These are phyloP conservation scores for Agaricus sinodeliciosus DNA, from an alignment of 768 basidiomycete species.

Conservation along the genomic window DNA sequence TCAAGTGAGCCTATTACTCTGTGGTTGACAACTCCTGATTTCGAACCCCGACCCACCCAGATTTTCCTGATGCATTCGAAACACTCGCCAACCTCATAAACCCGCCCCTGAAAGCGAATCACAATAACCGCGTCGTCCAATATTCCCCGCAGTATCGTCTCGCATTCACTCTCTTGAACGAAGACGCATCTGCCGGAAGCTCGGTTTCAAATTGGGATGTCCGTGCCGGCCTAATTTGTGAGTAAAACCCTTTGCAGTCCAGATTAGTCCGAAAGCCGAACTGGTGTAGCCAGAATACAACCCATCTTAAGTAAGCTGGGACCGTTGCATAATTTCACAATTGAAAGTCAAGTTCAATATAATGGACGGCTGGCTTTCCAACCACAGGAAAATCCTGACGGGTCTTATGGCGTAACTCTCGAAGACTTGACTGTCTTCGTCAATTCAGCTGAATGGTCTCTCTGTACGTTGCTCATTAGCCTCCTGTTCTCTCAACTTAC, in stretches of 20 bases:
- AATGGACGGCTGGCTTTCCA: conserved; percentile 85
- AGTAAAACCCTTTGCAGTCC: conserved; percentile 20
- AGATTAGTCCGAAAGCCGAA: neutral
- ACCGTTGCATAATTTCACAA: conserved; percentile 80
- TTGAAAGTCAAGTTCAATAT: conserved; percentile 92
- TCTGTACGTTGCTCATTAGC: conserved; percentile 47
- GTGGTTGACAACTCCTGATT: conserved; percentile 12
- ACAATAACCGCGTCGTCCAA: conserved; percentile 44
- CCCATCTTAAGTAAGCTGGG: conserved; percentile 58
- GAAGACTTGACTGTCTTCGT: conserved; percentile 91
- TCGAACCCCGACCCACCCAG: conserved; percentile 31
- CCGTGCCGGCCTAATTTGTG: conserved; percentile 53
- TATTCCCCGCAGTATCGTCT: conserved; percentile 81
- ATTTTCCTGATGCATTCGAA: neutral
- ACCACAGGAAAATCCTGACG: conserved; percentile 37
- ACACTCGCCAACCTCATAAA: conserved; percentile 4
- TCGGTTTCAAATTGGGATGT: conserved; percentile 71
- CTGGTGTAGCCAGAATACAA: conserved; percentile 42
- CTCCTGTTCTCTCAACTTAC: neutral
- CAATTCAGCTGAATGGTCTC: conserved; percentile 93
- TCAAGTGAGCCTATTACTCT: neutral
- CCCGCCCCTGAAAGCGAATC: neutral
- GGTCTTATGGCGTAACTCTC: conserved; percentile 53
- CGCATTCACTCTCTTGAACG: conserved; percentile 89
- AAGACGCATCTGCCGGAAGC: conserved; percentile 68